Base-by-base conservation (phyloP, 805 yeast genomes). In the Saccharomycopsis malanga region DNA sequence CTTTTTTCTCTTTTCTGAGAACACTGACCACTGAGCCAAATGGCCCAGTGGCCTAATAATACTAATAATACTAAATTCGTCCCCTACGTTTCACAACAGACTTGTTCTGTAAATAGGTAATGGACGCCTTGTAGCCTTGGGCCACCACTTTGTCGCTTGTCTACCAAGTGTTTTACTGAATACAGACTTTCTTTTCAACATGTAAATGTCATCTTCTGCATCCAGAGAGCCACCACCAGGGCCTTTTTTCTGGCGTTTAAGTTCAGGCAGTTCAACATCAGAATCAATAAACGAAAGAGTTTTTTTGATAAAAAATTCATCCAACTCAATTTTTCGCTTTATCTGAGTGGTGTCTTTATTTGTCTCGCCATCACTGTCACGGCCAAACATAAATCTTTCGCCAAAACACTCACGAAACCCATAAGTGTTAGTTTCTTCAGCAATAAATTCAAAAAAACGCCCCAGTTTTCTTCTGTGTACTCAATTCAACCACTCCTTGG, bases 391-490 rank as follows among this genome's bases (percentile, higher is more conserved):
- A 6, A 53, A 58, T 9, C 48, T 55, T 12, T 59, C 62, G 17
- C 61, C 61, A 37, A 67, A 58, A 7, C 67, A 66, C 23, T 60
- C 58, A 42, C 56, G 61, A 4, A 54, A 49, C 21, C 30, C 39
- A 20, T 30, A 38, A 9, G 45, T 58, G 65, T 56, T 53, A 1
- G 64, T 57, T 38, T 71, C 75, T 21, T 76, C 82, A 18, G 79
- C 71, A 48, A 80, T 77, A 17, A 82, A 70, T 32, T 76, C 77
- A 58, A 79, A 83, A n/a, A 56, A 84, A 84, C 0, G 91, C 86
- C 54, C 72, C 70, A 2, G 84, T 68, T 54, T 72, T 80, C 12
- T 76, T 75, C 55, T 76, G 75, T 45, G 73, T 71, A 0, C 77
- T 65, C 44, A 77, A 55, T 32, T 62, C 65, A 44, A 65, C 66